Evolutionary conservation across 2,329 filamentous ascomycete genomes (phyloP), one percentile per base, ranked within the genome.

Genomic region (Fusarium praegraminearum): DNA sequence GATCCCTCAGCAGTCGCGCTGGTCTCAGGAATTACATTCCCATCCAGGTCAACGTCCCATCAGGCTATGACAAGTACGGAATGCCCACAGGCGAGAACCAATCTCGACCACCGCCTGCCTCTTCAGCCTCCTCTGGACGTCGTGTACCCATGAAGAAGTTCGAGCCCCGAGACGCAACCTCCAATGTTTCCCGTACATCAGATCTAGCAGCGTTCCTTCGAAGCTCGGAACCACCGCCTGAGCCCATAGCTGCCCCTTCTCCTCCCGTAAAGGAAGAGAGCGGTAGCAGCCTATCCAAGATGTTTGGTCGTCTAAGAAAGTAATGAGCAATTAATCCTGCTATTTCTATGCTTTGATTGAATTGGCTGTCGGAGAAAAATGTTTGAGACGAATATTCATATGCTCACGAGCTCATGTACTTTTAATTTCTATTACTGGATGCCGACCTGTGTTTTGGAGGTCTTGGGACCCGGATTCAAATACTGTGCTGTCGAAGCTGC

Each of bases 141-240:
- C 82, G 85, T 28, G 82, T 84, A 13, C 81, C 83, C 2, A 86
- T 85, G 84, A 90, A 86, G 79, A 86, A 79, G 72, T 90, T 85
- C 72, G 86, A 88, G 75, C 84, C 87, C 4, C 83, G 86, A 46
- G 87, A 89, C 7, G 80, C 86, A 5, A 79, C 81, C 36, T 78
- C 77, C 9, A 79, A 79, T n/a, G 78, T 78, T 44, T 91, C 80
- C n/a, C 79, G 81, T 46, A 93, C 90, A 3, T 85, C 86, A 20
- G 91, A 93, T 52, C 79, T 95, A 45, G 91, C 92, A 1, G 88
- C 89, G 53, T 95, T 95, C 77, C 80, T 96, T 33, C 87, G 86
- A 55, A 88, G 89, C 73, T 91, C 90, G 16, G 89, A 85, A 35
- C 91, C 91, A 5, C 89, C 90, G 3, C 83, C 84, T 16, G 73